Conservation (phyloP, 2,329 filamentous ascomycete genomes). For the Penicillium fuscoglaucum region DNA sequence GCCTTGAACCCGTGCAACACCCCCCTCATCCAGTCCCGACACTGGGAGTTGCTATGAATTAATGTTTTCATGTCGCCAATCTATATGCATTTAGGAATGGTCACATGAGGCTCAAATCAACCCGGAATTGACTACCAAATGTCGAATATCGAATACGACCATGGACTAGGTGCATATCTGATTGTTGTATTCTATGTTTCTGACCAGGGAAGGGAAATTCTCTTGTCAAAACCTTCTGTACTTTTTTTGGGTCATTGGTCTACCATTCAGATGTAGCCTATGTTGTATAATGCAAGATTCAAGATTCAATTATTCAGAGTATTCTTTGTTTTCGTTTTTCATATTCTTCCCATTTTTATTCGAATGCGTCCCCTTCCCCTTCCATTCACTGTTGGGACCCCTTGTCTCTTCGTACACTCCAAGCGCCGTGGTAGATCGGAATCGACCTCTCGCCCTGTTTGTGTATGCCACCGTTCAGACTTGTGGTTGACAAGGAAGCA, state of each 20-base stretch:
- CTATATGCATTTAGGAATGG: conserved; percentile 1
- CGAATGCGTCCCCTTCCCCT: too few species aligned
- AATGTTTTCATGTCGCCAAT: conserved; percentile 7
- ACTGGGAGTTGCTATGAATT: conserved; percentile 1
- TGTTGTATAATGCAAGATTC: neutral
- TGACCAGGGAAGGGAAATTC: neutral
- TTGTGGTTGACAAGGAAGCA: neutral
- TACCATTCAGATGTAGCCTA: neutral
- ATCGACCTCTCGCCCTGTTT: neutral
- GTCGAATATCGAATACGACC: neutral
- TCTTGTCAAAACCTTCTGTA: neutral
- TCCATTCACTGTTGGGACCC: neutral
- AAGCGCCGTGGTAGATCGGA: too few species aligned
- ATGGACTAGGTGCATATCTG: neutral
- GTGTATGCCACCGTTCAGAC: neutral
- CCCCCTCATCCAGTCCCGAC: neutral
- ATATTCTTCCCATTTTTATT: neutral
- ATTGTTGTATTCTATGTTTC: neutral
- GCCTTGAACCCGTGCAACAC: neutral
- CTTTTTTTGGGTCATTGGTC: neutral
- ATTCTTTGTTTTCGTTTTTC: neutral
- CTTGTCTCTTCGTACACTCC: neutral
- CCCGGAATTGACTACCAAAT: neutral
- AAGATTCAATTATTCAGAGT: neutral
- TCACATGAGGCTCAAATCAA: neutral